Conservation (phyloP, 495 filamentous ascomycete species). For the Ascodesmis nigricans region DNA sequence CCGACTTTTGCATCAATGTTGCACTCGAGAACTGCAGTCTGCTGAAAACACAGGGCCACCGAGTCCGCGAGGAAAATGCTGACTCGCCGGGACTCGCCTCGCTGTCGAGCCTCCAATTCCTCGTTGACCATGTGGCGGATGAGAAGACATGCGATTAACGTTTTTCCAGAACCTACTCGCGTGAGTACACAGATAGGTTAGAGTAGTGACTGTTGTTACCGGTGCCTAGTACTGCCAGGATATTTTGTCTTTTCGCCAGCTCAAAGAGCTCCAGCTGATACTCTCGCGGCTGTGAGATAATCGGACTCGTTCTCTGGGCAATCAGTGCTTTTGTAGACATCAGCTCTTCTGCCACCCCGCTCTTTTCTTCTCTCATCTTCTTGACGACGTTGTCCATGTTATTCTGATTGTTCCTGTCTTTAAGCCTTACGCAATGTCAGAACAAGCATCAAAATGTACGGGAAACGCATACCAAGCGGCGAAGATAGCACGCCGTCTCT, state of each 20-base stretch:
- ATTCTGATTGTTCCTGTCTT: too few relatives aligned
- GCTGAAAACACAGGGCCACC: conserved; percentile 79
- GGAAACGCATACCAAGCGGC: too few relatives aligned
- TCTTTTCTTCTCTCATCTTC: too few relatives aligned
- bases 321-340: conserved; percentile 26
- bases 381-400: too few relatives aligned
- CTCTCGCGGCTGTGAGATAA: conserved; percentile 56
- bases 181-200: background rate
- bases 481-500: too few relatives aligned
- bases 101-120: conserved; percentile 48
- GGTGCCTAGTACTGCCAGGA: conserved; percentile 88
- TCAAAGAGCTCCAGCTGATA: conserved; percentile 91
- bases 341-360: too few relatives aligned
- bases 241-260: conserved; percentile 65
- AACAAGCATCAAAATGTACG: too few relatives aligned
- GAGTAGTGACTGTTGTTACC: conserved; percentile 25
- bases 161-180: conserved; percentile 70
- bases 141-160: conserved; percentile 75
- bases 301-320: conserved; percentile 24
- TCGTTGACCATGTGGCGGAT: conserved; percentile 54
- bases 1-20: conserved; percentile 67
- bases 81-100: conserved; percentile 38
- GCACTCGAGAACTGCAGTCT: conserved; percentile 56
- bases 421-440: too few relatives aligned
- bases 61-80: conserved; percentile 81